Percentiles rank a stretch among this genome's conserved stretches.
These are phyloP conservation scores for Podospora pseudoanserina DNA, from an alignment of 495 filamentous ascomycete genomes.

Conservation along the genomic window DNA sequence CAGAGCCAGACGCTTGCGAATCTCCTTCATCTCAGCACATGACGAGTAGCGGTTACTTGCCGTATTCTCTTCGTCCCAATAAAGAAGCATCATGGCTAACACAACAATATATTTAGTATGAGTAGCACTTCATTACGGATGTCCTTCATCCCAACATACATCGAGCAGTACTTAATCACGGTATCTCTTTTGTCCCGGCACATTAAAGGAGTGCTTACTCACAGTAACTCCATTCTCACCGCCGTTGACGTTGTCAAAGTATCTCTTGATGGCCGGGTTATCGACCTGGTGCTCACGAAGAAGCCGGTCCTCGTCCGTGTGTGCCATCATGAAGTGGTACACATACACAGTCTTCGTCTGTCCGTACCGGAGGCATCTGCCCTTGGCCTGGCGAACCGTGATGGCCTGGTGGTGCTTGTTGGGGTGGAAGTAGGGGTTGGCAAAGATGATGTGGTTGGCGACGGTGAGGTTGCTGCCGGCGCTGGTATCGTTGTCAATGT, in stretches of 20 bases:
- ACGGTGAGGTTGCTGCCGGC: slow-evolving; percentile 70
- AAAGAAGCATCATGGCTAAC: no score
- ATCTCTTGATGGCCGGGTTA: neutral
- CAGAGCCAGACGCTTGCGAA: no score
- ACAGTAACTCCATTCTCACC: neutral
- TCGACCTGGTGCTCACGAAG: slow-evolving; percentile 39
- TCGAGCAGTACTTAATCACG: no score
- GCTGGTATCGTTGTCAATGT: slow-evolving; percentile 59
- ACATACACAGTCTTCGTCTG: slow-evolving; percentile 64
- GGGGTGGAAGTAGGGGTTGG: slow-evolving; percentile 52
- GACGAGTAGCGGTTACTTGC: no score
- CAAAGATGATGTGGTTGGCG: slow-evolving; percentile 76
- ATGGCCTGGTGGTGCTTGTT: slow-evolving; percentile 57
- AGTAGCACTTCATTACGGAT: no score
- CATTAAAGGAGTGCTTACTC: no score
- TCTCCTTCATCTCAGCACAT: no score
- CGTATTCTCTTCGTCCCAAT: no score
- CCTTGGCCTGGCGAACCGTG: slow-evolving; percentile 67
- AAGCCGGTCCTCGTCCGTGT: slow-evolving; percentile 69
- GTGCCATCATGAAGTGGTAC: slow-evolving; percentile 61
- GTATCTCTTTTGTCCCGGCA: no score
- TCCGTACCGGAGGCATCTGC: slow-evolving; percentile 62
- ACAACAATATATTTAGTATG: no score
- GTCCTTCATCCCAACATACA: no score
- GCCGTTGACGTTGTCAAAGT: slow-evolving; percentile 7